Evolutionary conservation across 2,329 filamentous ascomycete species (phyloP), one percentile per base, ranked within the genome.

Genomic region (Colletotrichum falcatum): DNA sequence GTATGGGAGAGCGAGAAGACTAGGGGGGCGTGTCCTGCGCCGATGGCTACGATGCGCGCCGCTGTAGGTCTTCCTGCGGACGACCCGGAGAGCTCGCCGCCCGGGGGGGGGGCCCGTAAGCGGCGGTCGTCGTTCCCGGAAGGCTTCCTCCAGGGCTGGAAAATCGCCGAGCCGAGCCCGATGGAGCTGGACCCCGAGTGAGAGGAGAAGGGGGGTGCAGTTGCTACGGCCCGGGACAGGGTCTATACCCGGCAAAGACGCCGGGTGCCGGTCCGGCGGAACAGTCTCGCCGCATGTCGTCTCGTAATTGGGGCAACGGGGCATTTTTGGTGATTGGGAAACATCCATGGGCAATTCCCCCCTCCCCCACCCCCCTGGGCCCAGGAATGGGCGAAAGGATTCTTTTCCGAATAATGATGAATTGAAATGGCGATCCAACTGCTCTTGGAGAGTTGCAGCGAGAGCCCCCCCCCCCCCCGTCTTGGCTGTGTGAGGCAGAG

Each of bases 1-100:
- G 46, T 71, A 70, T 7, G 48, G 39, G 30, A 70, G 66, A 39
- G 65, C 60, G 26, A 58, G 42, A 33, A 55, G 69, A 7, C n/a
- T 65, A 3, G 65, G 69, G 69, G 0, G 69, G 69, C 4, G 23
- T 70, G 0, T 23, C 7, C 5, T 20, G 61, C 16, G 26, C 11
- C 16, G 69, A 71, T 20, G 69, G 70, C 48, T 71, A 65, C 20
- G 37, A 49, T 71, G n/a, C n/a, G 65, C 20, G 65, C 66, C n/a
- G 66, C 42, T 39, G 69, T 70, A 56, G 18, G 69, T 61, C 3
- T 28, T 12, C 6, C 6, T 20, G 30, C 30, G 30, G 30, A 33
- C n/a, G 53, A 14, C 16, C 37, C 6, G 2, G 48, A 39, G 39
- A 33, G 20, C 1, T 56, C 42, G 49, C 11, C 42, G 16, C n/a